Evolutionary conservation across 768 basidiomycete species (phyloP).

Genomic region (Hygrophorus pudorinus): DNA sequence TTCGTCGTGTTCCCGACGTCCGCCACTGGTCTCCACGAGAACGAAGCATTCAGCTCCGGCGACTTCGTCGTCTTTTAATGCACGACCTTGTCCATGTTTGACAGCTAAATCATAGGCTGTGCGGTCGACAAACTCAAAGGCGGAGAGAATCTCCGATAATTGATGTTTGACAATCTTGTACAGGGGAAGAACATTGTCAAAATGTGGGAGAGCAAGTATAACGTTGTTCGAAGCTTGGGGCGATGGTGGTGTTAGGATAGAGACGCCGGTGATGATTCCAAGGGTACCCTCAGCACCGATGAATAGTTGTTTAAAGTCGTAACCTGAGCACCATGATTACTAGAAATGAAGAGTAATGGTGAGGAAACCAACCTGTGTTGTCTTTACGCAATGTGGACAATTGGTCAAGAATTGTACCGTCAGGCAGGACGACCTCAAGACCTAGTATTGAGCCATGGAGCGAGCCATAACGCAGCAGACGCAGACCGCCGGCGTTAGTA

Average conservation of each 20-base stretch:
- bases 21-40: conserved; percentile 90
- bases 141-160: conserved; percentile 90
- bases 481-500: conserved; percentile 96
- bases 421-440: conserved; percentile 90
- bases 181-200: conserved; percentile 78
- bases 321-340: conserved; percentile 43
- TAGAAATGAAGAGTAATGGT: not conserved
- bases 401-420: conserved; percentile 85
- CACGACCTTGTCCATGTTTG: conserved; percentile 72
- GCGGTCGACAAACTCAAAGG: conserved; percentile 94
- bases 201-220: conserved; percentile 81
- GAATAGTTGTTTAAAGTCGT: conserved; percentile 96
- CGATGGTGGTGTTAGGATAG: conserved; percentile 82
- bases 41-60: conserved; percentile 82
- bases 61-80: conserved; percentile 63
- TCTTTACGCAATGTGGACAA: conserved; percentile 91
- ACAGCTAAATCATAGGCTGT: conserved; percentile 78
- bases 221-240: conserved; percentile 84
- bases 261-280: conserved; percentile 90
- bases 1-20: conserved; percentile 86
- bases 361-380: conserved; percentile 67
- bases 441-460: conserved; percentile 93
- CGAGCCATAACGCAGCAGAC: conserved; percentile 89
- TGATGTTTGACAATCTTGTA: conserved; percentile 74
- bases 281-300: conserved; percentile 97